Evolutionary conservation across 345 rosid species (phyloP).

Genomic region (Eucalyptus erythrocorys): DNA sequence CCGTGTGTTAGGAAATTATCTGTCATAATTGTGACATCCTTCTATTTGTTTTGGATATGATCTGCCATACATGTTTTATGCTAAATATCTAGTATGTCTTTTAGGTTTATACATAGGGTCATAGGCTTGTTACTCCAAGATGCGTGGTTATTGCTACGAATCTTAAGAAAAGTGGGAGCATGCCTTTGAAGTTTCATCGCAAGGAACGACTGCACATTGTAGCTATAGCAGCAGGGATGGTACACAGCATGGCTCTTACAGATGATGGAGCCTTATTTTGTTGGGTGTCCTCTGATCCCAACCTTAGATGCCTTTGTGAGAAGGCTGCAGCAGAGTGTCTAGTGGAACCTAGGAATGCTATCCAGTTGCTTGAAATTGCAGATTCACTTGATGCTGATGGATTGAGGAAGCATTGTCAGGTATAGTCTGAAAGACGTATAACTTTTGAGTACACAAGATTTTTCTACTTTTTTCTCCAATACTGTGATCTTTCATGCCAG

Average conservation of each 20-base stretch:
- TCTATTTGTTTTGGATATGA: no score
- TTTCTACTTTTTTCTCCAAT: neutral
- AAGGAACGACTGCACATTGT: constrained; percentile 52
- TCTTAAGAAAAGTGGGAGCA: no score
- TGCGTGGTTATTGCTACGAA: no score
- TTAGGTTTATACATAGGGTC: no score
- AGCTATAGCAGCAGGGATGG: constrained; percentile 92
- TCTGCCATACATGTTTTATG: no score
- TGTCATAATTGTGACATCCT: no score
- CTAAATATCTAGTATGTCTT: no score
- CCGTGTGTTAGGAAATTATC: no score
- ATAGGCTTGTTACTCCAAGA: no score
- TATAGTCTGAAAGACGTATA: neutral
- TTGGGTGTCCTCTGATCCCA: constrained; percentile 89
- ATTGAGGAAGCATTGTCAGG: constrained; percentile 86
- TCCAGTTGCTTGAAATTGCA: constrained; percentile 88
- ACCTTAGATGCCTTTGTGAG: constrained; percentile 83
- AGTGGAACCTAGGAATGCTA: constrained; percentile 82
- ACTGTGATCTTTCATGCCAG: no score
- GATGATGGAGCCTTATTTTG: constrained; percentile 88
- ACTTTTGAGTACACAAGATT: neutral
- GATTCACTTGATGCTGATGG: constrained; percentile 88
- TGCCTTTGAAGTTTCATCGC: constrained; percentile 75
- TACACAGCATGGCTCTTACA: constrained; percentile 74
- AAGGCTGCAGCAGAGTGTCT: constrained; percentile 77